Percentiles rank a stretch among this genome's conserved stretches.
Conservation (phyloP, 495 filamentous ascomycete genomes). For the Daldinia vernicosa region DNA sequence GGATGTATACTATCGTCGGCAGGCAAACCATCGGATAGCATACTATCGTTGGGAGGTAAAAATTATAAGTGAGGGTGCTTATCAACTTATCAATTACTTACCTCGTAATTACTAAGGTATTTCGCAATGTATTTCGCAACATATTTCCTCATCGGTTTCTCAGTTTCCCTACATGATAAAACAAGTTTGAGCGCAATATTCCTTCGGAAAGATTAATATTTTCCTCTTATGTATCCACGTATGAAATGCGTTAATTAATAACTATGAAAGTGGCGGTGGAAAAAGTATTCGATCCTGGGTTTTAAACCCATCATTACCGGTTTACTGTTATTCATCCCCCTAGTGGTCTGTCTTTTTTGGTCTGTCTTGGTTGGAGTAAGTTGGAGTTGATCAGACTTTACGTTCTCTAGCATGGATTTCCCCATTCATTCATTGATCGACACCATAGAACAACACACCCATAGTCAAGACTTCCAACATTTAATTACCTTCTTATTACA, state of each 20-base stretch:
- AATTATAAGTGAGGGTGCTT: no score
- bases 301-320: not conserved
- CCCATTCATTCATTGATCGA: not conserved
- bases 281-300: not conserved
- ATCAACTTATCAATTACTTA: no score
- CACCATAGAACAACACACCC: not conserved
- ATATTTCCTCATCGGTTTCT: no score
- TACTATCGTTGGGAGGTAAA: no score
- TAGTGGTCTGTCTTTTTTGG: no score
- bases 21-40: no score
- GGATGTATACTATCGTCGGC: no score
- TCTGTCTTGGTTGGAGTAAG: constrained; percentile 17
- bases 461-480: not conserved
- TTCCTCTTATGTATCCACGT: not conserved
- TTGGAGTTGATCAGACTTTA: constrained; percentile 4
- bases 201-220: no score
- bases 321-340: not conserved
- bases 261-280: not conserved
- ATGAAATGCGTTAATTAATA: not conserved
- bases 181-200: no score
- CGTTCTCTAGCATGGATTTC: not conserved
- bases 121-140: no score
- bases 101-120: no score
- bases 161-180: no score
- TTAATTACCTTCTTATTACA: not conserved